phyloP scores from a whole-genome alignment of 208 protist species.

The Crithidia fasciculata region DNA sequence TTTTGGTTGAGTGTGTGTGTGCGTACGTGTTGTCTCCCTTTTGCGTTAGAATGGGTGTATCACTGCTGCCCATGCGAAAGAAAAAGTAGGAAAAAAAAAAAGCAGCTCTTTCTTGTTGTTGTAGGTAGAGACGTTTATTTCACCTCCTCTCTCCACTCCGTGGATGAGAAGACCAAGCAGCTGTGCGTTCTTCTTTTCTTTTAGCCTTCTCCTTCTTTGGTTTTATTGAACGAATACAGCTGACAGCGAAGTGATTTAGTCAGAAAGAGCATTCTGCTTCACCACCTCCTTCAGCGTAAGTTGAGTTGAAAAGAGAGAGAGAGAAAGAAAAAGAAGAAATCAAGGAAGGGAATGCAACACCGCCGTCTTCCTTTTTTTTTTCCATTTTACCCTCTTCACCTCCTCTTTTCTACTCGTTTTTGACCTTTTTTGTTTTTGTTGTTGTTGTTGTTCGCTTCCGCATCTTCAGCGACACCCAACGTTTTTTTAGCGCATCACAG shows the following conservation, averaged over 20 bases:
- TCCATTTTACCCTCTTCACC: background rate
- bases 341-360: conserved; percentile 13
- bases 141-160: too few relatives aligned
- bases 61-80: background rate
- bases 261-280: background rate
- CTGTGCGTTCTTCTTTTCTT: background rate
- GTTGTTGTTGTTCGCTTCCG: background rate
- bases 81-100: conserved; percentile 5
- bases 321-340: conserved; percentile 16
- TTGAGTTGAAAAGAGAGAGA: conserved; percentile 3
- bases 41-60: background rate
- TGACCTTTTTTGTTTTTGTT: background rate
- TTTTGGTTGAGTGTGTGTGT: too few relatives aligned
- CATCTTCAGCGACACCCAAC: too few relatives aligned
- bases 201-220: background rate
- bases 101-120: background rate
- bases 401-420: background rate
- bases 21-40: too few relatives aligned
- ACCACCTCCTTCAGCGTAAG: background rate
- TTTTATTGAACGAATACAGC: background rate
- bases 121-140: background rate
- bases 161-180: too few relatives aligned
- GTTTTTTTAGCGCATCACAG: too few relatives aligned
- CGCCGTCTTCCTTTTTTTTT: background rate
- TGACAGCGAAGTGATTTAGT: background rate